Base-by-base conservation (phyloP, 31 red algal genomes). In the Odonthalia washingtoniensis region DNA sequence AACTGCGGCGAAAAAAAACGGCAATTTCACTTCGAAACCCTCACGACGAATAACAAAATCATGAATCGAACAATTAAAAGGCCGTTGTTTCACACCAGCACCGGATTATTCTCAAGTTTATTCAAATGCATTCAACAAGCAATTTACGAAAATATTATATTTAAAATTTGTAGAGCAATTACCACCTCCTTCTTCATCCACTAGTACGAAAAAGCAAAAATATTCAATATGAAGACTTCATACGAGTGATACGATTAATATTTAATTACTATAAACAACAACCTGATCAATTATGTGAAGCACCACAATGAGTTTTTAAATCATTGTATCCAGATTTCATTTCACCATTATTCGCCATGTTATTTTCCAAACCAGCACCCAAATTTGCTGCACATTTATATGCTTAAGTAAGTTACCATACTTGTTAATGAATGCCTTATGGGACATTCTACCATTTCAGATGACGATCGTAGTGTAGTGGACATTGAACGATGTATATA, bases 401-500 rank as follows among this genome's bases (percentile, higher is more conserved):
- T 40, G 92, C n/a, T n/a, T n/a, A n/a, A 86, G 31, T 65, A 63
- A 4, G 87, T 90, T n/a, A 95, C 92, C 12, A 30, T 89, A 5
- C 44, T 32, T 49, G 85, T 86, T 12, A 86, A 67, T 17, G 80
- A 83, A 37, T 95, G 92, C 87, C 87, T 95, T 37, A 95, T 95
- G 92, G 92, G 92, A 27, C 92, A 86, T 26, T 90, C 83, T 24
- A 36, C 30, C 44, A 63, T 88, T 36, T 37, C 45, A 35, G 87
- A 64, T 75, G 87, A 89, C 27, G 81, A 84, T 64, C 81, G 78
- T 12, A 60, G 21, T 30, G 65, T 66, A 2, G 91, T 94, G 21
- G 82, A 87, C 33, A 87, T 94, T 37, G 91, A 94, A 85, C 84
- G 91, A 14, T 94, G 91, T 75, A 78, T 84, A 37, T 94, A 94